Evolutionary conservation across 2,329 filamentous ascomycete genomes (phyloP).

Genomic region (Trichoderma pleuroti): DNA sequence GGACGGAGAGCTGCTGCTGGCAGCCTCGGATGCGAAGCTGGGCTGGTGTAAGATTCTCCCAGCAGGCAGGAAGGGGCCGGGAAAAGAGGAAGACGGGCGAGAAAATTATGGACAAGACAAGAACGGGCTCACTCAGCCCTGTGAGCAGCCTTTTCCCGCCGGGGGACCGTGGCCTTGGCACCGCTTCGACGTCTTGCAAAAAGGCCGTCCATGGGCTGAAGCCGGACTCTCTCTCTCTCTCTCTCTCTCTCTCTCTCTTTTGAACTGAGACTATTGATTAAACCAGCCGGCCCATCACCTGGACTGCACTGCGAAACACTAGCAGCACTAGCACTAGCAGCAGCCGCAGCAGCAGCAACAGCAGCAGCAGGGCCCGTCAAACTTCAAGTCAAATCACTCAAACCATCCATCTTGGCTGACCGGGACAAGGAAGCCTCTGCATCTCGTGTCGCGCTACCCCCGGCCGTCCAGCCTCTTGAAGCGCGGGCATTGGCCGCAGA

Average conservation of each 20-base stretch:
- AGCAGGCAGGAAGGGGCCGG: background rate
- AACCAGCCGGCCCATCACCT: background rate
- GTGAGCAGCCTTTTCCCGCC: background rate
- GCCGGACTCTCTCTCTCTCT: background rate
- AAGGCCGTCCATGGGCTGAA: background rate
- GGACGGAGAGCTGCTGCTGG: background rate
- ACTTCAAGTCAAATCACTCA: background rate
- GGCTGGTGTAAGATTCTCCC: background rate
- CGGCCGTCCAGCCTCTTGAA: background rate
- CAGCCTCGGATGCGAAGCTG: background rate
- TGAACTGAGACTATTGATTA: background rate
- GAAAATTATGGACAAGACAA: slow-evolving; percentile 4
- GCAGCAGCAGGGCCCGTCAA: background rate
- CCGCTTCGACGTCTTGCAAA: background rate
- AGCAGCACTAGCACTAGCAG: background rate
- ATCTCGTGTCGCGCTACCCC: slow-evolving; percentile 2
- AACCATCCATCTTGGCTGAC: background rate
- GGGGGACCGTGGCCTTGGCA: background rate
- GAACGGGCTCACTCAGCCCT: slow-evolving; percentile 9
- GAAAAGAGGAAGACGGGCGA: background rate
- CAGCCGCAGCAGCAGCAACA: background rate
- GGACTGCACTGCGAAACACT: background rate
- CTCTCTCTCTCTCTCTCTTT: background rate
- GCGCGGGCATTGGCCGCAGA: background rate
- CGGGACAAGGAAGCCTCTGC: background rate